Conservation (phyloP, 2,329 filamentous ascomycete species). For the Penicillium frequentans region DNA sequence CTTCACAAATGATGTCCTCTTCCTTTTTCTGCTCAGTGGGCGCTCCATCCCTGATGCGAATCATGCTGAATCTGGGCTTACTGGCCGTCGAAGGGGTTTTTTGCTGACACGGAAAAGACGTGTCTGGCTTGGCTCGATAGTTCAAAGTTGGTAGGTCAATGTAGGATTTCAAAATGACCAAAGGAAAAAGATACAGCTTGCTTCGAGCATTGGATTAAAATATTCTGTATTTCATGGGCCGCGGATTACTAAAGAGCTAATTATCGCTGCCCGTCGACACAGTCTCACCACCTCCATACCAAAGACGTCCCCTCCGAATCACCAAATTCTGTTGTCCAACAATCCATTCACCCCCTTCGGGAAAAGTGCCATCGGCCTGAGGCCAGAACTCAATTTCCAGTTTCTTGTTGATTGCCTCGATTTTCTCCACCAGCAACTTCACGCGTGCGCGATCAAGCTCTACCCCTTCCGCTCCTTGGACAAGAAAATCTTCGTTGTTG, state of each 20-base stretch:
- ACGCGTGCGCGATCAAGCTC: constrained; percentile 55
- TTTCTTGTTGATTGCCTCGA: constrained; percentile 76
- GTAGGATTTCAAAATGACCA: no score
- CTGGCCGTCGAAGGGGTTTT: no score
- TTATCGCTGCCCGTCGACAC: constrained; percentile 38
- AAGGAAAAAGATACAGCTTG: no score
- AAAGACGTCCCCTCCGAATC: constrained; percentile 70
- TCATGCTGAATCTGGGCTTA: no score
- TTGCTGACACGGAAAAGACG: no score
- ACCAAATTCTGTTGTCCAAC: constrained; percentile 79
- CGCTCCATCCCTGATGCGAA: no score
- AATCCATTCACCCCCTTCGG: constrained; percentile 69
- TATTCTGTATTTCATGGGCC: no score
- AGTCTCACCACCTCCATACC: constrained; percentile 84
- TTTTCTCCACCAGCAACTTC: constrained; percentile 62
- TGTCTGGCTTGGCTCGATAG: no score
- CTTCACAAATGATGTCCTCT: no score
- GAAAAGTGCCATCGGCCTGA: constrained; percentile 41
- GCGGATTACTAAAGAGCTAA: neutral
- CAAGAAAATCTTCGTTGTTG: constrained; percentile 57
- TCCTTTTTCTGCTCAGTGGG: no score
- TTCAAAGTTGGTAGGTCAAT: no score
- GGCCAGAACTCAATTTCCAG: constrained; percentile 71
- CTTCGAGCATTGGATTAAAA: no score
- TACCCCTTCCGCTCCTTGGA: constrained; percentile 35